A percentile compares a stretch with the other conserved stretches of the same genome.
phyloP scores from a whole-genome alignment of 2,329 filamentous ascomycete species.

The Microdochium paspali region DNA sequence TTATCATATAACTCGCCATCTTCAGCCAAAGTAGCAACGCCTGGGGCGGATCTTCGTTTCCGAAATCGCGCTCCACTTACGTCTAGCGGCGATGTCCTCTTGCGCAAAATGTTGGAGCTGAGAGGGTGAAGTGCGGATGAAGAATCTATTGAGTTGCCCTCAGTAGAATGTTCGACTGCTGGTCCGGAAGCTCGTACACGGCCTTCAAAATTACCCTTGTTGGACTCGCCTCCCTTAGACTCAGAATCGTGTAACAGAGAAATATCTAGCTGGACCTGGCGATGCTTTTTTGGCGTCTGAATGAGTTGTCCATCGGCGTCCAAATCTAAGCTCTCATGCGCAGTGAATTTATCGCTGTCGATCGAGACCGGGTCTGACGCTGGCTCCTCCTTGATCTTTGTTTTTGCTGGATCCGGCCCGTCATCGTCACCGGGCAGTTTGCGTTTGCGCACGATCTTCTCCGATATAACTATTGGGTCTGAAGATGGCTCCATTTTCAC shows the following conservation, averaged over 20 bases:
- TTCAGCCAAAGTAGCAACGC: conserved; percentile 13
- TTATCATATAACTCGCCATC: conserved; percentile 8
- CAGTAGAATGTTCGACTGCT: background rate
- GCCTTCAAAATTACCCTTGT: background rate
- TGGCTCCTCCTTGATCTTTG: conserved; percentile 33
- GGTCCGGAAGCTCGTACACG: background rate
- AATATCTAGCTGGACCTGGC: conserved; percentile 1
- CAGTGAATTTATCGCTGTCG: conserved; percentile 19
- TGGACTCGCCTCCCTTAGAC: background rate
- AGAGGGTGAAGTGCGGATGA: conserved; percentile 3
- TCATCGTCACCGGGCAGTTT: conserved; percentile 21
- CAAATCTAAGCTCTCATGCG: conserved; percentile 52
- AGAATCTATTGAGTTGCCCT: background rate
- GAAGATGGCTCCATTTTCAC: conserved; percentile 47
- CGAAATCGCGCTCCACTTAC: background rate
- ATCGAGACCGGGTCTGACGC: conserved; percentile 18
- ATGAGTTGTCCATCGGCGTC: conserved; percentile 35
- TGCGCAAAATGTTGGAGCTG: conserved; percentile 1
- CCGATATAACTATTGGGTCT: conserved; percentile 42
- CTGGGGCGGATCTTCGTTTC: background rate
- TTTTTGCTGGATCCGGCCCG: conserved; percentile 11
- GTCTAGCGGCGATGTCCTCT: background rate
- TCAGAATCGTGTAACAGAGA: background rate
- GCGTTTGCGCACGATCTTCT: conserved; percentile 38
- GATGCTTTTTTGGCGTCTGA: conserved; percentile 31